Evolutionary conservation across 2,329 filamentous ascomycete species (phyloP), one percentile per base, ranked within the genome.

Genomic region (Venturia nashicola): DNA sequence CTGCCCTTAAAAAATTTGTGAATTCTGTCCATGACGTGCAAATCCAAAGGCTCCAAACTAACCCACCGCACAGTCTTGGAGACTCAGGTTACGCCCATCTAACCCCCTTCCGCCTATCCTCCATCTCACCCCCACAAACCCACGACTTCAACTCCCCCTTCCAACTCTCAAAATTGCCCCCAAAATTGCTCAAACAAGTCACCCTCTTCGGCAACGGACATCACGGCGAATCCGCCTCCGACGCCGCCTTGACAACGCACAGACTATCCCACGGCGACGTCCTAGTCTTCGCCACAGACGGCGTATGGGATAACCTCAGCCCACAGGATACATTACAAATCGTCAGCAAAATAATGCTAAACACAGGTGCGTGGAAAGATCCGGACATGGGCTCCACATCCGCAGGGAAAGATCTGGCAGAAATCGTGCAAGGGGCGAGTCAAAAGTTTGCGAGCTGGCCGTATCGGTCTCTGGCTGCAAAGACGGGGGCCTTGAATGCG

Each of bases 71-170:
- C 64, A 81, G 78, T 76, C 81, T 99, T 42, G 94, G 94, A 68
- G 94, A 99, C 77, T 97, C 91, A 34, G 94, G 94, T 40, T 97
- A 92, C 73, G 82, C 97, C 64, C 88, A 96, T 66, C 80, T 97
- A 66, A 86, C 91, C 16, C 83, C 90, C 34, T 95, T 93, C 68
- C 90, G 89, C 16, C 89, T 99, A 40, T 88, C 94, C 73, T 84
- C 88, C 64, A 87, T 86, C 71, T 96, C 91, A 1, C 83, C 86
- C 59, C 88, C 91, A 32, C 94, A 99, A 76, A 97, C 91, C 0
- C 94, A 99, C 74, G 91, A 88, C 54, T 99, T 99, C 82, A 99
- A 99, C 76, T 97, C 94, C 0, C 94, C 94, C 0, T 99, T 90
- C 72, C 94, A 99, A 75, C 83, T 99, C 48, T 93, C 91, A 63